Conservation (phyloP, 768 basidiomycete genomes). For the Auriscalpium orientale region DNA sequence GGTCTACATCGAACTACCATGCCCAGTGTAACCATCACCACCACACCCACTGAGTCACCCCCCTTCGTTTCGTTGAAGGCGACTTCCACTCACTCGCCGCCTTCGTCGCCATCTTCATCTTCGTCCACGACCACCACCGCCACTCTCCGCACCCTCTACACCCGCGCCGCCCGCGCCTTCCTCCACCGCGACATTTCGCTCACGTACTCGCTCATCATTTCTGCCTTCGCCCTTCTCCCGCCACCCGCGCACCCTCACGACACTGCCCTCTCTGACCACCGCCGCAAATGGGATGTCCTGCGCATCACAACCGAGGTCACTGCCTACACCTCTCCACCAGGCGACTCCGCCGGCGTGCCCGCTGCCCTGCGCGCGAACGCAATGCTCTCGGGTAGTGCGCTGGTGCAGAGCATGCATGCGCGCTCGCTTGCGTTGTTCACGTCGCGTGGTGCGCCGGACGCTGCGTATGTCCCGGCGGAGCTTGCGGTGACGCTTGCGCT, state of each 20-base stretch:
- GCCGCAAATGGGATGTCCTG: slow-evolving; percentile 83
- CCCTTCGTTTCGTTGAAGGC: slow-evolving; percentile 5
- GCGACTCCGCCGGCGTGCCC: slow-evolving; percentile 38
- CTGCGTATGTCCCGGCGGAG: slow-evolving; percentile 59
- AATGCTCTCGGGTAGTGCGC: slow-evolving; percentile 48
- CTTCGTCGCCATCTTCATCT: not conserved
- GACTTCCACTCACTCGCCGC: not conserved
- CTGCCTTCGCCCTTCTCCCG: slow-evolving; percentile 56
- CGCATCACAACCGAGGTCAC: slow-evolving; percentile 78
- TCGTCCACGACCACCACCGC: slow-evolving; percentile 28
- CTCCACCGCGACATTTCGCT: slow-evolving; percentile 64
- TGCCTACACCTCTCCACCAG: slow-evolving; percentile 49
- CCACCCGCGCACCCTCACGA: slow-evolving; percentile 33
- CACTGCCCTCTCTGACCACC: slow-evolving; percentile 32
- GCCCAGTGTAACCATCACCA: slow-evolving; percentile 10
- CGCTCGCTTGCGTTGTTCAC: slow-evolving; percentile 68
- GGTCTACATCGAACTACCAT: not conserved
- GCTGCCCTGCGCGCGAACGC: slow-evolving; percentile 44
- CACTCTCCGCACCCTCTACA: slow-evolving; percentile 64
- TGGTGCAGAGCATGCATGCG: slow-evolving; percentile 47
- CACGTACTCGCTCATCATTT: slow-evolving; percentile 55
- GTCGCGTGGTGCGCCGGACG: slow-evolving; percentile 35
- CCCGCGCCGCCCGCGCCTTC: slow-evolving; percentile 72
- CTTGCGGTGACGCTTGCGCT: slow-evolving; percentile 65
- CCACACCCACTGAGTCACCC: not conserved